Evolutionary conservation across 176 grass and related monocot species (phyloP).

Genomic region (Zoysia japonica): DNA sequence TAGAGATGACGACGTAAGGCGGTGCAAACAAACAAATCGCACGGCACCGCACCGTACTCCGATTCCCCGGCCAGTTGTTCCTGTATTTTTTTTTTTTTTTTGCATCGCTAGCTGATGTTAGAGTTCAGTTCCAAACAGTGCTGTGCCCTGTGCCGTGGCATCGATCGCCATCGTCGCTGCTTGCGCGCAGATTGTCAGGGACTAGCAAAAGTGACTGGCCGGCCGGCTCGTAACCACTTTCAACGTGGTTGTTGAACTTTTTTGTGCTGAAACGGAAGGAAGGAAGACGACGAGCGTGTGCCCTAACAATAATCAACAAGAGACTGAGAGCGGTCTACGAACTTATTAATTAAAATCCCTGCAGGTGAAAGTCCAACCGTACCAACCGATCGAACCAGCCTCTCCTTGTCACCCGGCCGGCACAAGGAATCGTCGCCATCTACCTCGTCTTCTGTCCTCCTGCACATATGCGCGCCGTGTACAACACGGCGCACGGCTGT

Average conservation of each 20-base stretch:
- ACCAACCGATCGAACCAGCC: neutral
- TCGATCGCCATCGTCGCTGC: neutral
- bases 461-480: neutral
- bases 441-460: neutral
- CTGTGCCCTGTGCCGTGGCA: neutral
- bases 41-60: neutral
- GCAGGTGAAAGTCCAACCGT: neutral
- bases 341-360: neutral
- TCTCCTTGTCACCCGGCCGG: neutral
- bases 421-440: neutral
- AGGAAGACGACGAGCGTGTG: neutral
- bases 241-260: neutral
- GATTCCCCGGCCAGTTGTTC: neutral
- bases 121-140: neutral
- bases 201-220: neutral
- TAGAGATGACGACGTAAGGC: neutral
- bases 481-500: neutral
- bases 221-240: neutral
- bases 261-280: neutral
- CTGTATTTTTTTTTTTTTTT: too few relatives aligned
- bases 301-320: neutral
- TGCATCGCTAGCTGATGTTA: too few relatives aligned
- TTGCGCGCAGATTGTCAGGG: neutral
- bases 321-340: neutral
- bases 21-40: neutral